Conservation (phyloP, 768 basidiomycete species). For the Hemileccinum rubropunctum region DNA sequence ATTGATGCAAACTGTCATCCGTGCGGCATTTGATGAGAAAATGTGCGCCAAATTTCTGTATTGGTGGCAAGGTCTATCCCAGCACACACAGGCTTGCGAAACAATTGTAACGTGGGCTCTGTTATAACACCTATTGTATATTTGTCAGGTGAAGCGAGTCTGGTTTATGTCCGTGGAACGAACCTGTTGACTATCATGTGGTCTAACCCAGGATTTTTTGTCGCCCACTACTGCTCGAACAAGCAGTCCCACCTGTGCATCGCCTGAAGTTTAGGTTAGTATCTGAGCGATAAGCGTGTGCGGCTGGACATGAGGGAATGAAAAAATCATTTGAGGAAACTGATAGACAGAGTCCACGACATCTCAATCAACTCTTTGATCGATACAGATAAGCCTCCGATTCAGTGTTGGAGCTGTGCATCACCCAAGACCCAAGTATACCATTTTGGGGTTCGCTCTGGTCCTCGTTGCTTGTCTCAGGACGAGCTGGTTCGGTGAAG, state of each 20-base stretch:
- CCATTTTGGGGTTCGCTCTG: neutral
- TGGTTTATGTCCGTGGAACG: neutral
- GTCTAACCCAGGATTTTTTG: neutral
- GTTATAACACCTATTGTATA: neutral
- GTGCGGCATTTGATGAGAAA: slow-evolving; percentile 3
- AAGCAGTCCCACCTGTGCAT: neutral
- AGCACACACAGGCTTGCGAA: neutral
- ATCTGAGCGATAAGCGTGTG: neutral
- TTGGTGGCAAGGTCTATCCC: neutral
- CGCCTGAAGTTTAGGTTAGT: neutral
- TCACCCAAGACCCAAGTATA: neutral
- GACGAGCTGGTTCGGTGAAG: slow-evolving; percentile 10
- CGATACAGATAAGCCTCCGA: neutral
- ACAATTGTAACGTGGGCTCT: neutral
- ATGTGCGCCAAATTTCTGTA: neutral
- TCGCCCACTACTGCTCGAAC: neutral
- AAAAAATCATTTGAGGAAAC: neutral
- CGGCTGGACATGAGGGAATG: neutral
- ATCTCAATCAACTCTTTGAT: neutral
- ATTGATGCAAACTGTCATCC: neutral
- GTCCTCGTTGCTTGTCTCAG: neutral
- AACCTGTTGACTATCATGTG: slow-evolving; percentile 1
- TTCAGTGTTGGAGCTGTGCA: neutral
- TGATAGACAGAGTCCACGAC: neutral
- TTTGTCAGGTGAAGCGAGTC: slow-evolving; percentile 7